Conservation (phyloP, 2,329 filamentous ascomycete genomes). For the Neopestalotiopsis rosae region DNA sequence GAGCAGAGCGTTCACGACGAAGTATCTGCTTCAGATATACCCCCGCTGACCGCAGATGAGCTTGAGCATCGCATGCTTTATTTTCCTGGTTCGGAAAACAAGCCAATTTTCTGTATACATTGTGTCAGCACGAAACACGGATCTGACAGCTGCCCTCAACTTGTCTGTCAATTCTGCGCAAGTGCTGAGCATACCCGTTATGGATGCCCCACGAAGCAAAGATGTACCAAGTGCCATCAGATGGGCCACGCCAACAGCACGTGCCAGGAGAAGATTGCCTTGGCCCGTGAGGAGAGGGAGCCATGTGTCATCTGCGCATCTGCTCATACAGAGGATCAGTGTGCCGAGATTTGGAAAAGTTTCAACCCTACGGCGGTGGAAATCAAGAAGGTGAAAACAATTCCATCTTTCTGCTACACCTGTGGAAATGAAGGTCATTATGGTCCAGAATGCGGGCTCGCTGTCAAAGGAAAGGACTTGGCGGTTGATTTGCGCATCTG, state of each 20-base stretch:
- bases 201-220: conserved; percentile 54
- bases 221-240: conserved; percentile 66
- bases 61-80: conserved; percentile 51
- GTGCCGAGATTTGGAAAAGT: conserved; percentile 65
- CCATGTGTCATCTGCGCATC: conserved; percentile 67
- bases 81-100: conserved; percentile 54
- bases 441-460: conserved; percentile 57
- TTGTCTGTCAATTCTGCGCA: conserved; percentile 55
- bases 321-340: conserved; percentile 64
- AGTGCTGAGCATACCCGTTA: conserved; percentile 51
- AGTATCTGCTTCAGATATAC: neutral
- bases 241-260: conserved; percentile 58
- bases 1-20: neutral
- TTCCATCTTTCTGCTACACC: conserved; percentile 59
- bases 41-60: conserved; percentile 26
- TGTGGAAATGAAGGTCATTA: conserved; percentile 63
- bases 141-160: conserved; percentile 48
- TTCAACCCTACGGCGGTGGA: conserved; percentile 48
- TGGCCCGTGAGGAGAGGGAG: conserved; percentile 57
- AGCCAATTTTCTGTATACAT: conserved; percentile 53
- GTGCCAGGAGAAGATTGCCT: conserved; percentile 62
- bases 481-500: conserved; percentile 51
- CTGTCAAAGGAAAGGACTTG: conserved; percentile 25
- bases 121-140: conserved; percentile 57
- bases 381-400: conserved; percentile 52